Evolutionary conservation across 2,329 filamentous ascomycete species (phyloP).

Genomic region (Phialophora expanda): DNA sequence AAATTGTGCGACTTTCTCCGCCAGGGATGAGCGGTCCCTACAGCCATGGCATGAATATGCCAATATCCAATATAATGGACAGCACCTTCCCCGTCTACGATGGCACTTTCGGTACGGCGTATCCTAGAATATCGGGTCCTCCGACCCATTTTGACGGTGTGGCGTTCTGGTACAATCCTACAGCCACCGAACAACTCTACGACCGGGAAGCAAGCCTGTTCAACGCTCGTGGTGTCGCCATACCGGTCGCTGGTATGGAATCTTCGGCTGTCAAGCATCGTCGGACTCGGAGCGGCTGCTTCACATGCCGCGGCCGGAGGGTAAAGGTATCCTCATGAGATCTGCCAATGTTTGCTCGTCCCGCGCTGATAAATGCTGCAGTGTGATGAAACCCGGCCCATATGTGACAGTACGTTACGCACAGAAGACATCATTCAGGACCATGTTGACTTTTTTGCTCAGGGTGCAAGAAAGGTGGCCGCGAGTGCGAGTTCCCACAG

Average conservation of each 20-base stretch:
- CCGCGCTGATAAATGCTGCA: slow-evolving; percentile 47
- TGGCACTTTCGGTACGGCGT: slow-evolving; percentile 40
- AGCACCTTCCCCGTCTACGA: slow-evolving; percentile 34
- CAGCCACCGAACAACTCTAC: slow-evolving; percentile 41
- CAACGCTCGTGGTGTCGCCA: slow-evolving; percentile 34
- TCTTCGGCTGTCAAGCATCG: slow-evolving; percentile 80
- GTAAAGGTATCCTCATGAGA: slow-evolving; percentile 65
- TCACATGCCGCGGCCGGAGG: slow-evolving; percentile 83
- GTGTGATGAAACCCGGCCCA: slow-evolving; percentile 88
- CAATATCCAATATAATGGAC: slow-evolving; percentile 35
- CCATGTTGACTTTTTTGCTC: slow-evolving; percentile 24
- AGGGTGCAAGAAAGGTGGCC: slow-evolving; percentile 89
- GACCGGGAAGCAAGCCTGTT: slow-evolving; percentile 43
- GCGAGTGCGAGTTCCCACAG: slow-evolving; percentile 90
- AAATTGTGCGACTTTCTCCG: slow-evolving; percentile 22
- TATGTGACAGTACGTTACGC: slow-evolving; percentile 71
- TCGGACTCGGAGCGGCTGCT: slow-evolving; percentile 91
- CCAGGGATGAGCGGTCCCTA: slow-evolving; percentile 38
- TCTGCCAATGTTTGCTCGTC: slow-evolving; percentile 1
- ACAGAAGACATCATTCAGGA: slow-evolving; percentile 3
- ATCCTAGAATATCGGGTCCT: slow-evolving; percentile 36
- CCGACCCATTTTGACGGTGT: slow-evolving; percentile 49
- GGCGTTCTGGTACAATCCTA: slow-evolving; percentile 51
- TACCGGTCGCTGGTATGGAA: slow-evolving; percentile 28
- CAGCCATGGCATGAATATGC: slow-evolving; percentile 36